Evolutionary conservation across 2,329 filamentous ascomycete species (phyloP).

Genomic region (Venturia asperata): DNA sequence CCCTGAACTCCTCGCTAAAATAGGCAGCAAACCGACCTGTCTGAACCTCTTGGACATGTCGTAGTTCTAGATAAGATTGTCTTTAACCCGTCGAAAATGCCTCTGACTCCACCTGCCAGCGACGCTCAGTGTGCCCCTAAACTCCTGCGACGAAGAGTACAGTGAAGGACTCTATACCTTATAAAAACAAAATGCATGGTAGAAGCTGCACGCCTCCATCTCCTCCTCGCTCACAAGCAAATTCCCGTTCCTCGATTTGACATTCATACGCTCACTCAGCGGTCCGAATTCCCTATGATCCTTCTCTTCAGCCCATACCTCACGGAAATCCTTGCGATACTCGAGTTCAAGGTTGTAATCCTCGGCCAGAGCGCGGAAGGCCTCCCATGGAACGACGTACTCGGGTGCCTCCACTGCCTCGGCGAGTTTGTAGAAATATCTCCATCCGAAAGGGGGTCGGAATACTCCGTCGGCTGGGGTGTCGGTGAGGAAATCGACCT

Average conservation of each 20-base stretch:
- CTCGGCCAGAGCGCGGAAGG: conserved; percentile 89
- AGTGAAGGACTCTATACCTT: conserved; percentile 56
- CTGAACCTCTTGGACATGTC: neutral
- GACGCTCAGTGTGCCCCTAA: neutral
- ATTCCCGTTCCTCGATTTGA: conserved; percentile 61
- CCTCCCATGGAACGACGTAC: conserved; percentile 97
- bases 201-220: conserved; percentile 86
- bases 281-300: conserved; percentile 73
- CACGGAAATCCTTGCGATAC: conserved; percentile 83
- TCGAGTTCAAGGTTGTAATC: conserved; percentile 95
- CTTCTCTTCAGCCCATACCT: conserved; percentile 89
- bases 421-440: conserved; percentile 92
- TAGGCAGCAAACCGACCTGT: neutral
- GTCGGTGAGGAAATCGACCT: conserved; percentile 76
- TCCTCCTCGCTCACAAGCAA: conserved; percentile 76
- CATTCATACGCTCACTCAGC: conserved; percentile 92
- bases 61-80: neutral
- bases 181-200: conserved; percentile 94
- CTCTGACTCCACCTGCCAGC: neutral
- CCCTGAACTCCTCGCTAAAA: neutral
- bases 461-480: conserved; percentile 84
- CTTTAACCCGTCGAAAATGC: neutral
- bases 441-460: conserved; percentile 92
- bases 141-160: neutral
- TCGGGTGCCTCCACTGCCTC: conserved; percentile 96